phyloP scores from a whole-genome alignment of 2,329 filamentous ascomycete species.

The Fusarium sp. region DNA sequence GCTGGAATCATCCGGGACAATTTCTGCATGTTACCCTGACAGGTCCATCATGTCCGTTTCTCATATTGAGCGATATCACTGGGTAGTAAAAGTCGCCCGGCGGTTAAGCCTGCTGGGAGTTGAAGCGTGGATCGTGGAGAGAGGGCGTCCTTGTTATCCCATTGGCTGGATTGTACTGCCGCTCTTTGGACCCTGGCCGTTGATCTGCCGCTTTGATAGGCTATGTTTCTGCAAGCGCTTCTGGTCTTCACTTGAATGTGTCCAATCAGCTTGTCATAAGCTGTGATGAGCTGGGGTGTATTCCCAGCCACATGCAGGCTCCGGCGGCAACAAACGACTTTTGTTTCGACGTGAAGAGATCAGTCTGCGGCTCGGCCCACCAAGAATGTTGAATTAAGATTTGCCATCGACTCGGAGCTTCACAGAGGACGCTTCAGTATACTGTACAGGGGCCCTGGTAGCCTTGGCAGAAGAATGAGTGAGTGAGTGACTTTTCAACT shows the following conservation, averaged over 20 bases:
- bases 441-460: background rate
- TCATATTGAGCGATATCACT: conserved; percentile 26
- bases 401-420: conserved; percentile 1
- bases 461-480: conserved; percentile 21
- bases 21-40: conserved; percentile 30
- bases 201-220: conserved; percentile 44
- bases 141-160: conserved; percentile 14
- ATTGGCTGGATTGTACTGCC: conserved; percentile 35
- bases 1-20: conserved; percentile 23
- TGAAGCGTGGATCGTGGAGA: conserved; percentile 39
- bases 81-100: conserved; percentile 19
- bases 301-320: conserved; percentile 53
- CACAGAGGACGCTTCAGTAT: background rate
- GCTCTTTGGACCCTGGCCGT: conserved; percentile 29
- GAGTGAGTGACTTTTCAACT: conserved; percentile 29
- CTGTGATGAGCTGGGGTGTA: conserved; percentile 52
- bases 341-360: conserved; percentile 45
- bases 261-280: conserved; percentile 53
- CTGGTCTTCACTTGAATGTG: conserved; percentile 30
- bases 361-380: conserved; percentile 21
- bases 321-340: conserved; percentile 57
- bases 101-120: conserved; percentile 39
- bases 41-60: conserved; percentile 18
- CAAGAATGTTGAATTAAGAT: conserved; percentile 19
- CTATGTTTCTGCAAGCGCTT: conserved; percentile 38